phyloP scores from a whole-genome alignment of 371 early-diverging fungal species.

The Actinomortierella ambigua region DNA sequence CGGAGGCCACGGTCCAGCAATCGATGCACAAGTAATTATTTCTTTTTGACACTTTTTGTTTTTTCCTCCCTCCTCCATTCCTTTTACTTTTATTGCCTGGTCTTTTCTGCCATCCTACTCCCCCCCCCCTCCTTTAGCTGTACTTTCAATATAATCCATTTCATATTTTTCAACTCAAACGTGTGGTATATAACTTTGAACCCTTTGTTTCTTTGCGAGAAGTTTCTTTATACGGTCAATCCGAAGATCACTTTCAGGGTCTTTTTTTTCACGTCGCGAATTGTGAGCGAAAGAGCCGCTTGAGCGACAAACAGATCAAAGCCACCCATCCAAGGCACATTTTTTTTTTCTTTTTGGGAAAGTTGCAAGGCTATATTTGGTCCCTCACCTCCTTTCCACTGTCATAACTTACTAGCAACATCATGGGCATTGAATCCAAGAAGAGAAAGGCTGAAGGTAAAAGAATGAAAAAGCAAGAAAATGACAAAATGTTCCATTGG shows the following conservation, averaged over 20 bases:
- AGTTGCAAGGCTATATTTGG: too few relatives aligned
- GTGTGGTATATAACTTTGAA: too few relatives aligned
- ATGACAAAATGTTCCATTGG: not conserved
- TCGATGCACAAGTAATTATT: constrained; percentile 23
- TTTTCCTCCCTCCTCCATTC: constrained; percentile 5
- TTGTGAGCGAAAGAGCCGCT: too few relatives aligned
- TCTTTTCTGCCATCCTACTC: not conserved
- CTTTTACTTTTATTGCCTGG: constrained; percentile 10
- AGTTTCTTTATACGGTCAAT: too few relatives aligned
- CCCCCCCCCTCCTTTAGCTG: too few relatives aligned
- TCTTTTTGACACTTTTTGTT: constrained; percentile 15
- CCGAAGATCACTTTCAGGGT: too few relatives aligned
- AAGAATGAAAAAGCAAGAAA: not conserved
- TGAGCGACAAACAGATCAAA: constrained; percentile 20
- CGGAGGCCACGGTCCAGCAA: constrained; percentile 27
- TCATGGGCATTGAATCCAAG: constrained; percentile 9
- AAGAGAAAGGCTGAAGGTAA: constrained; percentile 30
- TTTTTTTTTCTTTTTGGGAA: too few relatives aligned
- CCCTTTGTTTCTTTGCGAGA: too few relatives aligned
- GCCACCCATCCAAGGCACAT: not conserved
- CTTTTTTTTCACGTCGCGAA: too few relatives aligned
- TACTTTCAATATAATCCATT: not conserved
- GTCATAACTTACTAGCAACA: too few relatives aligned
- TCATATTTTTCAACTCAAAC: not conserved
- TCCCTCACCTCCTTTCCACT: too few relatives aligned